Evolutionary conservation across 164 flowering plant genomes (phyloP), one percentile per base, ranked within the genome.

Genomic region (Macadamia integrifolia): DNA sequence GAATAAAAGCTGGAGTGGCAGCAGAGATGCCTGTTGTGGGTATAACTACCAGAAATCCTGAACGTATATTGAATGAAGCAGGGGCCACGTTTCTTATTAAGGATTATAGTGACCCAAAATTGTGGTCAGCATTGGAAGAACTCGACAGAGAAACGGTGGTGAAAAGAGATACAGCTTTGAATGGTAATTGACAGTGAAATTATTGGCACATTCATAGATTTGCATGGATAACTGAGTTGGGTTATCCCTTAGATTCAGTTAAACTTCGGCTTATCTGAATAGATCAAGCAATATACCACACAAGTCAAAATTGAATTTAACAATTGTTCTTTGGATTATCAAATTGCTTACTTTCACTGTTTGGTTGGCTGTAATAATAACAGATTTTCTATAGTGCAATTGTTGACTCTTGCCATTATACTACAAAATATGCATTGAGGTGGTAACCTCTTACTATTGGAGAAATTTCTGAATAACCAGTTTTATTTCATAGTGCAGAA

Each of bases 11-110:
- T 49, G 99, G 98, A 68, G 99, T 92, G 43, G 96, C 96, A 55
- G 99, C 99, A 23, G 99, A 89, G 55, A 79, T 94, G 87, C 90
- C 93, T 10, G 96, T 91, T 49, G 79, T 90, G 55, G 99, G 93
- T 43, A n/a, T 94, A 71, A 75, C 85, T 35, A 91, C 96, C 8
- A 75, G 96, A 70, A 94, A 90, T 66, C 98, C 98, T 1, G 92
- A 83, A 71, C 66, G 78, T 32, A 6, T 76, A 53, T 82, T 94
- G 66, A 69, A 78, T 87, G 77, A 83, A 76, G 98, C 96, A 46
- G 84, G 87, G 29, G 92, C 98, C 6, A 67, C 90, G n/a, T 77
- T 90, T 50, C 88, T 94, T 40, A 83, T 94, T 18, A 84, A 88
- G 76, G 85, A 84, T 68, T 94, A 82, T 55, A 87, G 78, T 30